These are phyloP conservation scores for Paspalum notatum DNA, from an alignment of 176 grass and related monocot species.

Conservation along the genomic window DNA sequence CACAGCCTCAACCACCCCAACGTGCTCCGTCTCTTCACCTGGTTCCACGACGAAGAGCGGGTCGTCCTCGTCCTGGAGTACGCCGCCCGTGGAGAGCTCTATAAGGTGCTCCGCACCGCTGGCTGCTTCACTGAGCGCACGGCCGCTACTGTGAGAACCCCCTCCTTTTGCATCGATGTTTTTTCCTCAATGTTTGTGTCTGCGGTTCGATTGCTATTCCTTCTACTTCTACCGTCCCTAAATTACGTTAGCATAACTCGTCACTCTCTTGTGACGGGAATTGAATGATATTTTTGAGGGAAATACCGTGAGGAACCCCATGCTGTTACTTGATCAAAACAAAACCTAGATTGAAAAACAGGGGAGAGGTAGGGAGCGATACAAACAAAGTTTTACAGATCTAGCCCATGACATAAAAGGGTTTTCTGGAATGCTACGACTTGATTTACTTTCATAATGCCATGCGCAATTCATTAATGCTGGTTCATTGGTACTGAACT, in stretches of 20 bases:
- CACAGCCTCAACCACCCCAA: constrained; percentile 80
- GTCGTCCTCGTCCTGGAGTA: constrained; percentile 90
- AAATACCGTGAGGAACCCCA: not conserved
- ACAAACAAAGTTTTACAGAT: not conserved
- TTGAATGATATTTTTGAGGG: not conserved
- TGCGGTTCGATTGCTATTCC: not conserved
- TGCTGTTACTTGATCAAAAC: not conserved
- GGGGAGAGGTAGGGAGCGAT: not conserved
- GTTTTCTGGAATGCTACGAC: not conserved
- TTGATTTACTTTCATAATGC: not conserved
- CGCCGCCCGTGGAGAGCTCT: constrained; percentile 70
- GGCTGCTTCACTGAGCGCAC: constrained; percentile 64
- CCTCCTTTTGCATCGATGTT: not conserved
- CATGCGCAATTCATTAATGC: not conserved
- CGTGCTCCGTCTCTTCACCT: constrained; percentile 88
- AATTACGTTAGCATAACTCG: not conserved
- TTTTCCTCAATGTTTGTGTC: not conserved
- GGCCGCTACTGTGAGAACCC: constrained; percentile 65
- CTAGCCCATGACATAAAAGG: not conserved
- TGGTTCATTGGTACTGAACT: not conserved
- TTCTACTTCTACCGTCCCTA: not conserved
- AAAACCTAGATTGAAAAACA: not conserved
- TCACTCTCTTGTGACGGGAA: not conserved
- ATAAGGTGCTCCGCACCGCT: constrained; percentile 70
- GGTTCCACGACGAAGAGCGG: constrained; percentile 79